Conservation (phyloP, 306 rosid genomes). For the Prunus persica region Prunus_persica_NCBIv2 NC_034009.1:45925501-45926000, state of each 20-base stretch:
- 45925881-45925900: too few species aligned
- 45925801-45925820: too few species aligned
- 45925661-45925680: not conserved
- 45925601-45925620: conserved; percentile 62
- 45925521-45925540: conserved; percentile 10
- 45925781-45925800: not conserved
- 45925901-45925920: not conserved
- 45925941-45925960: not conserved
- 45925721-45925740: conserved; percentile 13
- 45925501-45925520: conserved; percentile 1
- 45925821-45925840: too few species aligned
- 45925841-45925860: too few species aligned
- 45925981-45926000: not conserved
- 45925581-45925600: conserved; percentile 73
- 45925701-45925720: not conserved
- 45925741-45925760: not conserved
- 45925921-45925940: not conserved
- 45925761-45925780: not conserved
- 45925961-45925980: not conserved
- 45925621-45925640: conserved; percentile 76
- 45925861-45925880: too few species aligned
- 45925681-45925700: not conserved
- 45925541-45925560: conserved; percentile 9
- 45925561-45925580: conserved; percentile 49
- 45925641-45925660: not conserved